Percentiles rank a stretch among this genome's conserved stretches.
phyloP scores from a whole-genome alignment of 2,329 filamentous ascomycete species.

The Fusarium lyarnte region DNA sequence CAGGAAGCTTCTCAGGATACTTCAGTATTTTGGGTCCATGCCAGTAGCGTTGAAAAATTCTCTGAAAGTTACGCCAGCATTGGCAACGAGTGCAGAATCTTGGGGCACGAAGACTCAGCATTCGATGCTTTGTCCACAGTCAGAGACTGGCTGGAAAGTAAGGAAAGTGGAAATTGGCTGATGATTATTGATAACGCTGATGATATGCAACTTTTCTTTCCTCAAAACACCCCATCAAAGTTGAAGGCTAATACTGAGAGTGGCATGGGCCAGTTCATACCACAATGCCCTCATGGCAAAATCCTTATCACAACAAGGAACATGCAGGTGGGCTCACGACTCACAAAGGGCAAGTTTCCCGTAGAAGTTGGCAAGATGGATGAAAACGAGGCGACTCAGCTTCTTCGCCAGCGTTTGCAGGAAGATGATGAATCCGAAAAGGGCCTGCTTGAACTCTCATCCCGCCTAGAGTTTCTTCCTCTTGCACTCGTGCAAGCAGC shows the following conservation, averaged over 20 bases:
- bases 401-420: conserved; percentile 36
- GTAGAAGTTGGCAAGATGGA: conserved; percentile 46
- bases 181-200: conserved; percentile 38
- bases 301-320: conserved; percentile 50
- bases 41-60: conserved; percentile 44
- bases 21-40: conserved; percentile 50
- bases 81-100: conserved; percentile 43
- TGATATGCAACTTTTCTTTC: conserved; percentile 28
- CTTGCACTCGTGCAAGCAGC: conserved; percentile 50
- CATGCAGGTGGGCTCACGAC: conserved; percentile 41
- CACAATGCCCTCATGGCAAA: conserved; percentile 43
- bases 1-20: neutral
- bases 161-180: conserved; percentile 12
- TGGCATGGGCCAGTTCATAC: conserved; percentile 26
- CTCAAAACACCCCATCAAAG: accelerated
- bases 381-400: conserved; percentile 34
- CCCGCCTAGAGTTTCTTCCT: conserved; percentile 45
- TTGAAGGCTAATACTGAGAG: accelerated
- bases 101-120: conserved; percentile 36
- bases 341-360: conserved; percentile 31
- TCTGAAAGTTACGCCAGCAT: conserved; percentile 47
- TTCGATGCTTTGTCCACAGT: conserved; percentile 41
- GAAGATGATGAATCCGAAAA: neutral
- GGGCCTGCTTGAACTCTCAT: conserved; percentile 31
- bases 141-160: conserved; percentile 43